Evolutionary conservation across 2,329 filamentous ascomycete species (phyloP).

Genomic region (Fusarium piperis): DNA sequence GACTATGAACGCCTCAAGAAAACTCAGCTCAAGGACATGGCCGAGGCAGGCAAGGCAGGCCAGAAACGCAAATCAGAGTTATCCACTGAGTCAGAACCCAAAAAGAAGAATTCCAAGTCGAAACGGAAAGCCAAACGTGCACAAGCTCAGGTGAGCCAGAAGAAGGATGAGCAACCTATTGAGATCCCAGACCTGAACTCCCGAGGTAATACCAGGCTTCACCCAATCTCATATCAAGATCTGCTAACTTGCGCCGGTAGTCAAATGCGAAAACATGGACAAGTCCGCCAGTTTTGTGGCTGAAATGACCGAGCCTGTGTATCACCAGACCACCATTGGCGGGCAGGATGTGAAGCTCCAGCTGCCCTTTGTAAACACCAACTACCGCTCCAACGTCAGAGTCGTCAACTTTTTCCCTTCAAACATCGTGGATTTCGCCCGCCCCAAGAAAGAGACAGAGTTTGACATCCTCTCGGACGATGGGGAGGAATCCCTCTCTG

Average conservation of each 20-base stretch:
- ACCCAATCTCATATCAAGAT: not conserved
- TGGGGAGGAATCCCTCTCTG: constrained; percentile 32
- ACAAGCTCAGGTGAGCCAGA: constrained; percentile 14
- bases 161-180: constrained; percentile 39
- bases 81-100: constrained; percentile 38
- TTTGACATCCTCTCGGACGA: constrained; percentile 61
- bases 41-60: constrained; percentile 49
- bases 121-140: constrained; percentile 35
- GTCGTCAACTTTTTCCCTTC: constrained; percentile 83
- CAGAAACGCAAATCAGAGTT: constrained; percentile 50
- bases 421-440: constrained; percentile 76
- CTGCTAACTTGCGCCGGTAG: constrained; percentile 42
- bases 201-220: constrained; percentile 37
- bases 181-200: constrained; percentile 44
- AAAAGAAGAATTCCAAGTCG: constrained; percentile 41
- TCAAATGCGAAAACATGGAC: constrained; percentile 58
- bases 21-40: constrained; percentile 50
- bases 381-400: constrained; percentile 75
- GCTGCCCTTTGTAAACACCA: constrained; percentile 80
- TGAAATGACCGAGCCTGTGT: constrained; percentile 52
- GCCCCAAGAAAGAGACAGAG: constrained; percentile 54
- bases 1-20: constrained; percentile 68
- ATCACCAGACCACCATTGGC: constrained; percentile 56
- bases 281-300: constrained; percentile 49
- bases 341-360: constrained; percentile 47